phyloP scores from a whole-genome alignment of 148 eudicot genomes.

The Rhododendron kiyosumense region DNA sequence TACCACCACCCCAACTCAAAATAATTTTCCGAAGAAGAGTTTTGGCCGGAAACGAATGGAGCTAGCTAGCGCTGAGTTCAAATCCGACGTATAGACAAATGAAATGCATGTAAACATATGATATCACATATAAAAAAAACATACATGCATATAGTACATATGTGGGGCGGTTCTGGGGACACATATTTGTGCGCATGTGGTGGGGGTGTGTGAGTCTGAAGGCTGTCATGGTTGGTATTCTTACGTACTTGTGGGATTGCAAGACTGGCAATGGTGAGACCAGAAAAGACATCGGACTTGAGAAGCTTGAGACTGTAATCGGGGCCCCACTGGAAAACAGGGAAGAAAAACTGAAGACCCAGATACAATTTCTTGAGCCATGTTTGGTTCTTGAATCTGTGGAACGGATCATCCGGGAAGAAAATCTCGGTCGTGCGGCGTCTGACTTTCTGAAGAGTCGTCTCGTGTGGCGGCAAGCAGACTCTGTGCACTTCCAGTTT shows the following conservation, averaged over 20 bases:
- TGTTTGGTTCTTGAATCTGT: slow-evolving; percentile 68
- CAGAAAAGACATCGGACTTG: slow-evolving; percentile 67
- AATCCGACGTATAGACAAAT: no score
- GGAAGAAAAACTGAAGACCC: slow-evolving; percentile 68
- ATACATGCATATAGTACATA: no score
- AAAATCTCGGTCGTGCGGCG: not conserved
- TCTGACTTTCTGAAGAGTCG: not conserved
- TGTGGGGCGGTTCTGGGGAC: no score
- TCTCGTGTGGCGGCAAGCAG: not conserved
- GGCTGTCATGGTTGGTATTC: no score
- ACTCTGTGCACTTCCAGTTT: not conserved
- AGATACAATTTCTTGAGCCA: slow-evolving; percentile 42
- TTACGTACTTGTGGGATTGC: slow-evolving; percentile 87
- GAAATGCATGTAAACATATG: no score
- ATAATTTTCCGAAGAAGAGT: no score
- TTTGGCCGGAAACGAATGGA: no score
- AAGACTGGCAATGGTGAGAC: slow-evolving; percentile 94
- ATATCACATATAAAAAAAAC: no score
- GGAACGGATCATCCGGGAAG: not conserved
- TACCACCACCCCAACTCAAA: no score
- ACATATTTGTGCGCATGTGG: no score
- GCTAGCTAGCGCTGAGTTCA: no score
- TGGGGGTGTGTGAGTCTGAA: no score
- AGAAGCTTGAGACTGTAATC: slow-evolving; percentile 46
- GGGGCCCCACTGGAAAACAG: slow-evolving; percentile 78